Percentiles rank a stretch among this genome's conserved stretches.
Evolutionary conservation across 148 eudicot species (phyloP).

Genomic region (Oxyria digyna): DNA sequence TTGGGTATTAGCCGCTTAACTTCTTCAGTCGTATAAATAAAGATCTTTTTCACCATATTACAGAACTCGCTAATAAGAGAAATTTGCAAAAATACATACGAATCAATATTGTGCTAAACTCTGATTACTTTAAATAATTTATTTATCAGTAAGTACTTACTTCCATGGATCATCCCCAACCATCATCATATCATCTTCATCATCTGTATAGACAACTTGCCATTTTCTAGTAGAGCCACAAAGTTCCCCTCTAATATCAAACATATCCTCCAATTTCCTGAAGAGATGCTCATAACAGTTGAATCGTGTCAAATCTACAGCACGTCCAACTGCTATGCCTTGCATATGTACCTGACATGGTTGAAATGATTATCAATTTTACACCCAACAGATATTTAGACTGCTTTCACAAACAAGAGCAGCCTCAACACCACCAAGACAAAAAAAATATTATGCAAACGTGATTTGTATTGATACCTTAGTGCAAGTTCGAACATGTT

Average conservation of each 20-base stretch:
- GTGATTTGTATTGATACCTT: constrained; percentile 33
- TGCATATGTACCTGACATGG: constrained; percentile 88
- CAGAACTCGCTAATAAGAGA: constrained; percentile 65
- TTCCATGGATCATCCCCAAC: constrained; percentile 99
- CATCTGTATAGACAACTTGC: constrained; percentile 88
- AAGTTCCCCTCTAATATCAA: constrained; percentile 75
- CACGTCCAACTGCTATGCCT: constrained; percentile 90
- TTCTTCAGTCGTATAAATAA: constrained; percentile 71
- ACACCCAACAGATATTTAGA: neutral
- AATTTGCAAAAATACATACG: neutral
- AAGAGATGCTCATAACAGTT: constrained; percentile 63
- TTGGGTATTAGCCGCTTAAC: constrained; percentile 73
- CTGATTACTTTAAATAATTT: neutral
- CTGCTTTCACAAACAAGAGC: neutral
- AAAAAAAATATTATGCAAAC: neutral
- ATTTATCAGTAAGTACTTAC: constrained; percentile 16
- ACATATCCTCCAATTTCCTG: constrained; percentile 67
- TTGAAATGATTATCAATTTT: neutral
- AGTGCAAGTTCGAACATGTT: constrained; percentile 77
- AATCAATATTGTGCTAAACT: neutral
- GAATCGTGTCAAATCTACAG: constrained; percentile 66
- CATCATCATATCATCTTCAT: constrained; percentile 94
- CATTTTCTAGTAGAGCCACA: constrained; percentile 56
- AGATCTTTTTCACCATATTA: constrained; percentile 76
- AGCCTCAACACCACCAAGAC: neutral